phyloP scores from a whole-genome alignment of 805 yeast genomes.

The Wickerhamomyces queroliae region DNA sequence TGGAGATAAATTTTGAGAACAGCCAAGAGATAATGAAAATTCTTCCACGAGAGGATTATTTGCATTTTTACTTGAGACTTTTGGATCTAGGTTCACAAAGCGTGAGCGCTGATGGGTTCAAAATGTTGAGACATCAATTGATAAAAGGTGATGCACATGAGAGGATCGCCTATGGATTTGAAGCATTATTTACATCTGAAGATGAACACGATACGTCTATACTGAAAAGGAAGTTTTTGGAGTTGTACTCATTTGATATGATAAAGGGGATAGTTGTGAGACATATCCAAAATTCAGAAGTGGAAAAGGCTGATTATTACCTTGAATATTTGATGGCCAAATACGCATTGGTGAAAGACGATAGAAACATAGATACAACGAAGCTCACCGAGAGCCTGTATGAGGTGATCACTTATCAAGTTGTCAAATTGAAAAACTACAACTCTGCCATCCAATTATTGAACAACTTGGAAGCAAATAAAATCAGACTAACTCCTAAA shows the following conservation, averaged over 20 bases:
- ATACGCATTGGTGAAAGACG: neutral
- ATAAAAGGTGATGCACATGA: conserved; percentile 4
- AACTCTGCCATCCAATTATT: conserved; percentile 7
- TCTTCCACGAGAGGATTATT: neutral
- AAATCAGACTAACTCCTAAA: conserved; percentile 9
- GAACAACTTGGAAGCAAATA: conserved; percentile 8
- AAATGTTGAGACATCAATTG: conserved; percentile 3
- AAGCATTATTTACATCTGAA: conserved; percentile 2
- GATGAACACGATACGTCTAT: neutral
- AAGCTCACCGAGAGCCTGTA: conserved; percentile 6
- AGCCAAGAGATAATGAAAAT: neutral
- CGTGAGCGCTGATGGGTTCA: neutral
- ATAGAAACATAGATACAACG: neutral
- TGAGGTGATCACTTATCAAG: conserved; percentile 13
- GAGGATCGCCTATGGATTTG: conserved; percentile 4
- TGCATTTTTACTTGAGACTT: neutral
- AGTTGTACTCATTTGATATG: conserved; percentile 9
- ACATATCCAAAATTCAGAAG: conserved; percentile 5
- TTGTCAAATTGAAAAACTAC: conserved; percentile 12
- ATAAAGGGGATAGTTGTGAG: conserved; percentile 7
- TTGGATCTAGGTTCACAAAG: neutral
- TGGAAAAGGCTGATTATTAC: conserved; percentile 3
- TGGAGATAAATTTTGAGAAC: neutral
- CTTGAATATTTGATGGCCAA: conserved; percentile 9
- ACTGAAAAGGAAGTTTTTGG: conserved; percentile 5